Evolutionary conservation across 2,329 filamentous ascomycete species (phyloP), one percentile per base, ranked within the genome.

Genomic region (Cytospora mali): DNA sequence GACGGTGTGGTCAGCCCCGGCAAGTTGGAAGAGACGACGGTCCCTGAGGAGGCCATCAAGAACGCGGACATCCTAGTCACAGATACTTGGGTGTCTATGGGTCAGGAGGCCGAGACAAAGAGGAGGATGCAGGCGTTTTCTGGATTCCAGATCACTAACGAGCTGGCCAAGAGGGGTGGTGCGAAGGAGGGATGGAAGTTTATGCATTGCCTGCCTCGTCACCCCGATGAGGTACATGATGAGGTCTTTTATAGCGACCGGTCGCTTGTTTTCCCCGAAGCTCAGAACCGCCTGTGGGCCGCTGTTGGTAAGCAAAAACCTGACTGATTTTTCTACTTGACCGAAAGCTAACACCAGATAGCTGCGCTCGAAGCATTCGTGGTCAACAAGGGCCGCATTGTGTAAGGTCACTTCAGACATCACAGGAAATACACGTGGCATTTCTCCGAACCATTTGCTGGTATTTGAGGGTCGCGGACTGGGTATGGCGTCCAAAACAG

Each of bases 81-180:
- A 0, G 95, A 99, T 72, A 99, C 95, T 1, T 99, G 95, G 95
- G 86, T 99, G 33, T 96, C 92, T 1, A 99, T 99, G 95, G 95
- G 95, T 53, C 94, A 98, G 77, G 95, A 99, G 76, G 86, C 86
- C 62, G 95, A 99, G 76, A 82, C 87, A 46, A 82, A 88, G 68
- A 89, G 90, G 80, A 83, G 92, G 56, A 75, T 97, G 64, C 85
- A 88, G 72, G 92, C 88, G 2, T 99, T 99, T 74, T 84, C 84
- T 31, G 93, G 94, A 16, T 99, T 93, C 77, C 94, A 97, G 75
- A 90, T 99, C 71, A 97, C 94, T 3, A 85, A 88, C 54, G 91
- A 95, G 50, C 81, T 99, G 68, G 94, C 93, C 1, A 85, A 88
- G 76, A 84, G 88, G 55, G 93, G 93, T 50, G 93, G 92, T 23